Conservation (phyloP, 2,329 filamentous ascomycete genomes). For the Scolecobasidium constrictum region DNA sequence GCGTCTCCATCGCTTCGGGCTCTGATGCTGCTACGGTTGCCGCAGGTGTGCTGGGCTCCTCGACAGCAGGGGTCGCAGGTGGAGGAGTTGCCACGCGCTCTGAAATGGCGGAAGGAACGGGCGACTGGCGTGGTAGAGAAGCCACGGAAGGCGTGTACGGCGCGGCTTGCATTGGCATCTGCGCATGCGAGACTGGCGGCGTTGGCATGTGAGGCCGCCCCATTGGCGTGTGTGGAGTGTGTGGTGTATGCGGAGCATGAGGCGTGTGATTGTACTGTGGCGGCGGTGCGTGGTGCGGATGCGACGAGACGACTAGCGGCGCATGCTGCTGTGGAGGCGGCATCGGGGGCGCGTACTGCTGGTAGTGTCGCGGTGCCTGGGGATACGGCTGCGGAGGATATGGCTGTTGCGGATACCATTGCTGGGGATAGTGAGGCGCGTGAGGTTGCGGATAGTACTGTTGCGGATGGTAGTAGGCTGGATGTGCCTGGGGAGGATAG, state of each 20-base stretch:
- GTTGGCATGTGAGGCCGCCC: conserved; percentile 21
- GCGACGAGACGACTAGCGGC: conserved; percentile 35
- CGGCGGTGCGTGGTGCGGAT: conserved; percentile 35
- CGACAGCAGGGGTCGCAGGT: conserved; percentile 20
- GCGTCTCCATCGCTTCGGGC: background rate
- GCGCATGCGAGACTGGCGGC: conserved; percentile 10
- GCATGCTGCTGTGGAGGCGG: conserved; percentile 19
- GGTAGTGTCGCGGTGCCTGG: conserved; percentile 24
- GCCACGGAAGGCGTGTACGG: conserved; percentile 25
- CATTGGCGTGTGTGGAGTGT: conserved; percentile 24
- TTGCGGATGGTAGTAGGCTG: conserved; percentile 24
- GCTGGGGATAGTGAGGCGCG: conserved; percentile 23
- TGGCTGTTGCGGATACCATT: conserved; percentile 23
- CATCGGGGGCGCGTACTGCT: conserved; percentile 14
- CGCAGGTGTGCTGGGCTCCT: conserved; percentile 11
- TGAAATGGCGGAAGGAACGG: conserved; percentile 12
- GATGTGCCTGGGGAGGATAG: conserved; percentile 2
- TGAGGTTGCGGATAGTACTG: conserved; percentile 6
- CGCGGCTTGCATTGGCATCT: conserved; percentile 9
- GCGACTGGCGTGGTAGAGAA: conserved; percentile 15
- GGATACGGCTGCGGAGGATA: conserved; percentile 25
- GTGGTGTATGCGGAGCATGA: conserved; percentile 22
- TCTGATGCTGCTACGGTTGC: background rate
- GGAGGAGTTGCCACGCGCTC: conserved; percentile 16
- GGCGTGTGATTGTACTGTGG: conserved; percentile 26